Base-by-base conservation (phyloP, 768 basidiomycete genomes). In the Mycena alexandri region DNA sequence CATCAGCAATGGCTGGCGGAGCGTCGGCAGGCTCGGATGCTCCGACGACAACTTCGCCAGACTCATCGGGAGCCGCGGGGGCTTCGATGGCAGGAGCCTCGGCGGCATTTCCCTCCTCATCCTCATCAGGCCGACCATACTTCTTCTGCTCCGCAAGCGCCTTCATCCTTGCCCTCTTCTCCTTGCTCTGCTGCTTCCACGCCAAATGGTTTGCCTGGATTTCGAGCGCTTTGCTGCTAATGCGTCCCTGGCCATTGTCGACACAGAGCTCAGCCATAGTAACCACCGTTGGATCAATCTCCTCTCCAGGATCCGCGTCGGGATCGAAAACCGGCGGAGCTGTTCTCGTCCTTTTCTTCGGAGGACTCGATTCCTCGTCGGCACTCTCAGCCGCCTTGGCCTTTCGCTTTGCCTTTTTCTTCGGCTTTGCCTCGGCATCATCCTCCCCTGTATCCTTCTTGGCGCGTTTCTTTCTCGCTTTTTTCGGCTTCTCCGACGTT, bases 201-300 rank as follows among this genome's bases (percentile, higher is more conserved):
- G 86, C 83, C 47, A 87, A 82, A 70, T 94, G 90, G 56, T 93
- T 93, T 56, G 78, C 85, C 67, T 89, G 81, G 58, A 95, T 89
- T 72, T 92, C 89, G 11, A 84, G 82, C 0, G 91, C 93, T 76
- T 91, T 94, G 72, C 87, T 90, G 73, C 92, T 93, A 54, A 94
- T 83, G 44, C 93, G 87, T 8, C 94, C 94, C 70, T 89, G 88
- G 12, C 93, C 93, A 0, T 85, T 90, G 73, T 95, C 94, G 36
- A 82, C 85, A 75, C 94, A 95, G 6, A 94, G 82, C 0, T 87
- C 77, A 17, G 92, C 91, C 93, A 94, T 94, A 7, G 93, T 94
- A n/a, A 92, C 81, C 10, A 86, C 81, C 0, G 93, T 94, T n/a
- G 93, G 93, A 70, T 94, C 93, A 52, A 94, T 79, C 38, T 91